A percentile compares a stretch with the other conserved stretches of the same genome.
These are phyloP conservation scores for Hordeum vulgare DNA, from an alignment of 176 grass and related monocot species.

Conservation along the genomic window MorexV3_pseudomolecules_assembly NC_058521.1:98314104-98314603, in stretches of 20 bases:
- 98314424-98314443: not conserved
- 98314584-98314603: constrained; percentile 57
- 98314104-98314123: constrained; percentile 25
- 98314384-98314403: not conserved
- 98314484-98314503: not conserved
- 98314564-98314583: constrained; percentile 78
- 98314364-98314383: constrained; percentile 26
- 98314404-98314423: not conserved
- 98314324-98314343: not conserved
- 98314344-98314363: not conserved
- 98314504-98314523: not conserved
- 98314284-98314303: not conserved
- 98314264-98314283: constrained; percentile 12
- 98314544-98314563: constrained; percentile 73
- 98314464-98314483: not conserved
- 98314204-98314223: not conserved
- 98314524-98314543: constrained; percentile 36
- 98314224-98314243: too few species aligned
- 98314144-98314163: constrained; percentile 21
- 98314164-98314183: constrained; percentile 25
- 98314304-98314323: not conserved
- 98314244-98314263: not conserved
- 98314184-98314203: constrained; percentile 12
- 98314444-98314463: not conserved
- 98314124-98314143: constrained; percentile 8